Conservation (phyloP, 108 stramenopile species). For the Stephanodiscus triporus region DNA sequence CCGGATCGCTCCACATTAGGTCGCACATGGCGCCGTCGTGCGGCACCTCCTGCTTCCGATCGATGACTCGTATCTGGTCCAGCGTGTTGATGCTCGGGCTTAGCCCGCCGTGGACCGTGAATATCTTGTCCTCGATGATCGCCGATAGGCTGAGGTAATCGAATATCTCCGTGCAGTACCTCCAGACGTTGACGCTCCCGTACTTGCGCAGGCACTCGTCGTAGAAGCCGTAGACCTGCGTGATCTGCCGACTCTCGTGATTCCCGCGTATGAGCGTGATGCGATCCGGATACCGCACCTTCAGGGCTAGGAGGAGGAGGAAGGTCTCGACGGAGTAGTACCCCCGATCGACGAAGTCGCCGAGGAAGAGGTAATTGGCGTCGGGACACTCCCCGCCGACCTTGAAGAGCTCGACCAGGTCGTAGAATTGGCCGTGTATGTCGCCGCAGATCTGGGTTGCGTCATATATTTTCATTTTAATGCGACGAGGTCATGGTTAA, state of each 20-base stretch:
- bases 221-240: conserved; percentile 99
- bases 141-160: conserved; percentile 93
- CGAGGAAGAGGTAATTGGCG: conserved; percentile 98
- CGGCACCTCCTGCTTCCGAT: conserved; percentile 98
- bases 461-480: conserved; percentile 1
- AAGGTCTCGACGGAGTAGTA: conserved; percentile 99
- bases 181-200: conserved; percentile 97
- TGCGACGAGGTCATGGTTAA: no score
- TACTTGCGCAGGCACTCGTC: conserved; percentile 99
- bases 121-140: conserved; percentile 96
- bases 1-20: conserved; percentile 98
- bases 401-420: conserved; percentile 97
- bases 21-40: conserved; percentile 99
- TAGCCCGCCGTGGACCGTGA: conserved; percentile 97
- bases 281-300: conserved; percentile 97
- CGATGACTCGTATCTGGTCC: conserved; percentile 98
- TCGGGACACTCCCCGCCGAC: conserved; percentile 98
- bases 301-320: conserved; percentile 93
- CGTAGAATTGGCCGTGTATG: conserved; percentile 99
- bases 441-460: conserved; percentile 93
- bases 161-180: conserved; percentile 98
- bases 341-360: conserved; percentile 99
- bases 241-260: conserved; percentile 97
- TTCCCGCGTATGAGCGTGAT: conserved; percentile 99
- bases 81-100: conserved; percentile 94